Conservation (phyloP, 1,284 basidiomycete species). For the Trichosporon ovoides region DNA sequence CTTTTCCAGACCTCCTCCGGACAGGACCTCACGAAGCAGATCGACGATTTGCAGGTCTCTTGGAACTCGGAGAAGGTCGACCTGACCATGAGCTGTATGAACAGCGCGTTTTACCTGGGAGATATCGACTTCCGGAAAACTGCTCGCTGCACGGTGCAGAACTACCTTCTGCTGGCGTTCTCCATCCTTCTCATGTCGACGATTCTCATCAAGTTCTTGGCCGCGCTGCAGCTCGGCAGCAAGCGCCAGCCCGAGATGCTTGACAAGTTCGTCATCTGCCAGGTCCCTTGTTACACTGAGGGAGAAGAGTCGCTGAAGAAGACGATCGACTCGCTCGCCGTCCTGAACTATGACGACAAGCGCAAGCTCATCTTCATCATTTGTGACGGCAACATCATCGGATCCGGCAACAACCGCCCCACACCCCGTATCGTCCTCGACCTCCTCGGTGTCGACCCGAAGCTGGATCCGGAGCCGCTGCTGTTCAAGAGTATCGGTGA, state of each 20-base stretch:
- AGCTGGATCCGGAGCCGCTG: slow-evolving; percentile 86
- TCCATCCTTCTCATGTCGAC: slow-evolving; percentile 75
- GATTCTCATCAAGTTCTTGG: slow-evolving; percentile 83
- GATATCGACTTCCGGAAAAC: slow-evolving; percentile 76
- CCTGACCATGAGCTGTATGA: slow-evolving; percentile 59
- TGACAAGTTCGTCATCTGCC: slow-evolving; percentile 95
- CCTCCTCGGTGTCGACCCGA: slow-evolving; percentile 88
- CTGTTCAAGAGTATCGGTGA: slow-evolving; percentile 93
- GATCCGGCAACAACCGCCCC: slow-evolving; percentile 88
- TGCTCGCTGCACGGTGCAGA: slow-evolving; percentile 78
- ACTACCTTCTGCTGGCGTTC: slow-evolving; percentile 75
- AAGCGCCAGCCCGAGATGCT: slow-evolving; percentile 87
- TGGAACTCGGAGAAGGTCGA: slow-evolving; percentile 54
- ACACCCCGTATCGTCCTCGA: slow-evolving; percentile 86
- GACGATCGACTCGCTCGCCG: slow-evolving; percentile 89
- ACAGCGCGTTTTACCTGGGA: slow-evolving; percentile 77
- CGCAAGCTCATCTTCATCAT: slow-evolving; percentile 93
- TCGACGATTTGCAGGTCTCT: slow-evolving; percentile 59
- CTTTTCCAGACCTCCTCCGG: slow-evolving; percentile 78
- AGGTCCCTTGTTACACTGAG: slow-evolving; percentile 95
- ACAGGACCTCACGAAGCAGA: slow-evolving; percentile 67
- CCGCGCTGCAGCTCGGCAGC: slow-evolving; percentile 77
- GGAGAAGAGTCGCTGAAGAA: slow-evolving; percentile 89
- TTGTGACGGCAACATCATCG: slow-evolving; percentile 95
- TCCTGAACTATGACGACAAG: slow-evolving; percentile 93